Percentiles rank a stretch among this genome's conserved stretches.
Conservation (phyloP, 495 filamentous ascomycete genomes). For the Lophiostoma macrostomum region DNA sequence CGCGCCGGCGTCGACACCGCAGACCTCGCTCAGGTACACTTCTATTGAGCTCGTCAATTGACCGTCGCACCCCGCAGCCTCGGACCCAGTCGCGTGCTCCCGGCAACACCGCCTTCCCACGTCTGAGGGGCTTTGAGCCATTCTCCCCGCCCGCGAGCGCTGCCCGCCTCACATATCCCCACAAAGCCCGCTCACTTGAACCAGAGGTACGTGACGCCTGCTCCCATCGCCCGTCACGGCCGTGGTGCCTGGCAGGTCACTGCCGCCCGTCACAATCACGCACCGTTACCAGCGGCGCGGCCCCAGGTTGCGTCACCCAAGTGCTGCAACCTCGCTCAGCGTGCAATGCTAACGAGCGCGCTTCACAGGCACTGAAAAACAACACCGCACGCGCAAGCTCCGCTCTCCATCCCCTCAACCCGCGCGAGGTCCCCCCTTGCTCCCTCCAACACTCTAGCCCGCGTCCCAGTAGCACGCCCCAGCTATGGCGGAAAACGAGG, state of each 20-base stretch:
- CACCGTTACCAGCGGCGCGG: constrained; percentile 2
- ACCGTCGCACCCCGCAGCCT: constrained; percentile 7
- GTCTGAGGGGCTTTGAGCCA: constrained; percentile 35
- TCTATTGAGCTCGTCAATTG: constrained; percentile 13
- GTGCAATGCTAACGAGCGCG: neutral
- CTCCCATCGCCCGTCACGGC: neutral
- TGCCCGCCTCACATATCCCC: constrained; percentile 6
- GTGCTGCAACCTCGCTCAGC: constrained; percentile 1
- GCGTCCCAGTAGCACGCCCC: constrained; percentile 31
- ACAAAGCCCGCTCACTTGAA: constrained; percentile 1
- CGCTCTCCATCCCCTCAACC: constrained; percentile 7
- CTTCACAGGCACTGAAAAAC: constrained; percentile 12
- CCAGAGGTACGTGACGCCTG: constrained; percentile 22
- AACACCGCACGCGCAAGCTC: constrained; percentile 6
- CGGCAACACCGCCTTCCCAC: constrained; percentile 24
- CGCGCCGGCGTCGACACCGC: constrained; percentile 6
- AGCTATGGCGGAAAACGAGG: constrained; percentile 94
- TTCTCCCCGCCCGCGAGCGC: constrained; percentile 20
- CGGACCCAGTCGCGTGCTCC: constrained; percentile 28
- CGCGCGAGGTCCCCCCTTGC: constrained; percentile 28
- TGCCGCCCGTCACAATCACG: neutral
- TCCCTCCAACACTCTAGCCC: constrained; percentile 4
- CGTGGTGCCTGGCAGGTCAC: constrained; percentile 3
- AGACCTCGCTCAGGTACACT: constrained; percentile 17
- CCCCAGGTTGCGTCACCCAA: constrained; percentile 21